These are phyloP conservation scores for Onygenales sp. DNA, from an alignment of 2,329 filamentous ascomycete genomes.

Conservation along the genomic window DNA sequence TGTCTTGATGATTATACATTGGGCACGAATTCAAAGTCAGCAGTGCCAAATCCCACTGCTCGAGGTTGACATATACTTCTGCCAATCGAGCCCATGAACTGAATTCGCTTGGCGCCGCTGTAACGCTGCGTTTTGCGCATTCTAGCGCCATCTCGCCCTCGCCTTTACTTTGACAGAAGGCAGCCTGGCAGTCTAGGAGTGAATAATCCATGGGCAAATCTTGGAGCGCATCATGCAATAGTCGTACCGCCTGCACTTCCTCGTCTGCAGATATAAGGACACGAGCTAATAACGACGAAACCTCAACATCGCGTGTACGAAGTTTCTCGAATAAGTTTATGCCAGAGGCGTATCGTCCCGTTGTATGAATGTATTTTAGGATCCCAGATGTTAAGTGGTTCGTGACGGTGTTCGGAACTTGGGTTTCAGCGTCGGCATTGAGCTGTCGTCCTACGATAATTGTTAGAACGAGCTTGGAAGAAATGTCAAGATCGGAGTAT, in stretches of 20 bases:
- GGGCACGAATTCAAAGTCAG: slow-evolving; percentile 96
- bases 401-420: slow-evolving; percentile 92
- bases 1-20: slow-evolving; percentile 99
- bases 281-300: slow-evolving; percentile 82
- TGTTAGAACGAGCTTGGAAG: slow-evolving; percentile 12
- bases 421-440: slow-evolving; percentile 91
- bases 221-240: slow-evolving; percentile 79
- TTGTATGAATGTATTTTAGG: slow-evolving; percentile 89
- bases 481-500: neutral
- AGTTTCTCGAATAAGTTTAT: slow-evolving; percentile 98
- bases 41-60: slow-evolving; percentile 93
- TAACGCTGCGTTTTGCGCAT: slow-evolving; percentile 87
- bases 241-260: slow-evolving; percentile 86
- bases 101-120: slow-evolving; percentile 93
- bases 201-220: slow-evolving; percentile 97
- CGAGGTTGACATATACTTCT: slow-evolving; percentile 85
- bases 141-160: slow-evolving; percentile 79
- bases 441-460: slow-evolving; percentile 70
- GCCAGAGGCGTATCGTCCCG: slow-evolving; percentile 84
- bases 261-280: slow-evolving; percentile 93
- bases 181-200: slow-evolving; percentile 86
- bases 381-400: slow-evolving; percentile 94
- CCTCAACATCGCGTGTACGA: slow-evolving; percentile 79
- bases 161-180: slow-evolving; percentile 83
- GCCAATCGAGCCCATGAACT: slow-evolving; percentile 91